Conservation (phyloP, 1,139 yeast genomes). For the Blastobotrys proliferans region DNA sequence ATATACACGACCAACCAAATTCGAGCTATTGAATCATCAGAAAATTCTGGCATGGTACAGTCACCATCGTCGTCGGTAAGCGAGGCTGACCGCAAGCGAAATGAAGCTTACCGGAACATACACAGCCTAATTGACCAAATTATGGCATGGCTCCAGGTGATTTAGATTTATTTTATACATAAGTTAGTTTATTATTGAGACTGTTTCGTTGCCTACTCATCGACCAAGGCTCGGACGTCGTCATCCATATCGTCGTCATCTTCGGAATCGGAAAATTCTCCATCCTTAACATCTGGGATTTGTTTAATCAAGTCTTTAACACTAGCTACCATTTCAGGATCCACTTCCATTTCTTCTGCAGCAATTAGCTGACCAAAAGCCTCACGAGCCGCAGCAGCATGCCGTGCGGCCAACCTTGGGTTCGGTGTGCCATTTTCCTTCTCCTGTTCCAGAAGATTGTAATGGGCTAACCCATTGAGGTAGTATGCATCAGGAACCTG, state of each 20-base stretch:
- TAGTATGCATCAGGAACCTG: slow-evolving; percentile 75
- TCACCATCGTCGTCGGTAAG: no score
- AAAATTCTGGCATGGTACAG: no score
- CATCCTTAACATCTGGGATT: slow-evolving; percentile 35
- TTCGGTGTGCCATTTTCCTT: slow-evolving; percentile 12
- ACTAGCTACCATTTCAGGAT: slow-evolving; percentile 28
- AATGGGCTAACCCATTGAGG: slow-evolving; percentile 73
- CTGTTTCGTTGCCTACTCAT: no score
- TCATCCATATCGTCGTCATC: slow-evolving; percentile 21
- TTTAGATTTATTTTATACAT: no score
- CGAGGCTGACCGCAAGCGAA: no score
- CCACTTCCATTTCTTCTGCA: slow-evolving; percentile 30
- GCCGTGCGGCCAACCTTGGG: slow-evolving; percentile 25
- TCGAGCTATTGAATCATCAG: no score
- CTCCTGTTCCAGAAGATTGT: slow-evolving; percentile 38
- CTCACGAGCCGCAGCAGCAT: slow-evolving; percentile 33
- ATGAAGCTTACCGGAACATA: neutral
- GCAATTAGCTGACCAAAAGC: slow-evolving; percentile 28
- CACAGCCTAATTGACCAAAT: neutral
- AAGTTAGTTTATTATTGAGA: no score
- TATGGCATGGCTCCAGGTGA: no score
- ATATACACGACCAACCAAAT: no score
- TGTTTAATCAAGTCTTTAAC: slow-evolving; percentile 31
- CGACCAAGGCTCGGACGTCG: no score
- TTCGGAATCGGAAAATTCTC: slow-evolving; percentile 27